Evolutionary conservation across 768 basidiomycete species (phyloP), one percentile per base, ranked within the genome.

Genomic region (Hygrophorus pudorinus): DNA sequence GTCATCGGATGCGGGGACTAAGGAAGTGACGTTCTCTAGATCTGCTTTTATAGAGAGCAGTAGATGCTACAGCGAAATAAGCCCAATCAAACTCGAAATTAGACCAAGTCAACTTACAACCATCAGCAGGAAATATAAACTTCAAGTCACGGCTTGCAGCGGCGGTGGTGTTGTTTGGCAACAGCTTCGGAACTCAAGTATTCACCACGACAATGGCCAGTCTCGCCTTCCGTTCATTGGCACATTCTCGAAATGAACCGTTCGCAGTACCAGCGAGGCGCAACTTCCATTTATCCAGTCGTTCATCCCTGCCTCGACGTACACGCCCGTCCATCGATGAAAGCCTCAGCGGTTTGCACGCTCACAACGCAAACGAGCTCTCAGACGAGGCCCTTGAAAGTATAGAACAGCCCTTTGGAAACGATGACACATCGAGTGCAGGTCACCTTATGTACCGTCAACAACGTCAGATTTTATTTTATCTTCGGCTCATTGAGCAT

Each of bases 401-500:
- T n/a, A 13, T 31, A 7, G 20, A 35, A 6, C 28, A 17, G 6
- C 37, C 32, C 12, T 38, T 16, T 29, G 36, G 5, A 18, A 12
- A 39, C 17, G 46, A 47, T 35, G 46, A 47, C 32, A 47, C 46
- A 5, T 14, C 39, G 2, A 30, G 39, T n/a, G 12, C 27, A 6
- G 46, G 46, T 13, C 89, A 93, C 65, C 56, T 82, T 32, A 73
- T 81, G 53, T 62, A 92, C 39, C 73, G 78, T 45, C 76, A 87
- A 55, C 79, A 91, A 51, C 73, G 88, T 27, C 72, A 85, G 56
- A 66, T 76, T 36, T 62, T 91, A 34, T 74, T 86, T 52, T 86
- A 90, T 58, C 65, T 93, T 57, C 75, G 90, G 42, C 71, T 92
- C 49, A 87, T 93, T 47, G 89, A 91, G 59, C 79, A 85, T 51